phyloP scores from a whole-genome alignment of 768 basidiomycete species.

The Suillus luteus region DNA sequence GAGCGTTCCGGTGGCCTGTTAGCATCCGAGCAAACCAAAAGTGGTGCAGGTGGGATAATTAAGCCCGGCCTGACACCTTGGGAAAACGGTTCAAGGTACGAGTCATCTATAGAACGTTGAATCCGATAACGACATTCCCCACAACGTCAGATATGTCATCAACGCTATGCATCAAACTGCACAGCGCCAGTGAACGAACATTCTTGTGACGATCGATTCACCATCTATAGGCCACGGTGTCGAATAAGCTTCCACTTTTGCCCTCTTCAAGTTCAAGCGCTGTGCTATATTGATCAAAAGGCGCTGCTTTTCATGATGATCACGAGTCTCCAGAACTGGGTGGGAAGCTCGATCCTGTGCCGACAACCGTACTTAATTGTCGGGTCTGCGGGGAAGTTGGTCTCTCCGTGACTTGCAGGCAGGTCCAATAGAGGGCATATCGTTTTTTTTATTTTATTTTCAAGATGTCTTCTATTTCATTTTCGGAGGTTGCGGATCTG shows the following conservation, averaged over 20 bases:
- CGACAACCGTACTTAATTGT: neutral
- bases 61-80: neutral
- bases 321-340: neutral
- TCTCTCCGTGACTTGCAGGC: neutral
- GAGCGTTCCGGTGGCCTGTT: neutral
- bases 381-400: neutral
- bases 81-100: neutral
- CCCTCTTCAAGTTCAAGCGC: neutral
- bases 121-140: neutral
- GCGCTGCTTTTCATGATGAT: neutral
- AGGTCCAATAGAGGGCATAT: neutral
- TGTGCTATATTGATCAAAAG: neutral
- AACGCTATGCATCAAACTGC: neutral
- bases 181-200: neutral
- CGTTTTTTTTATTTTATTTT: neutral
- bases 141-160: neutral
- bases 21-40: neutral
- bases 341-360: neutral
- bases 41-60: neutral
- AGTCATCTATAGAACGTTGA: neutral
- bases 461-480: slow-evolving; percentile 5
- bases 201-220: neutral
- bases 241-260: neutral
- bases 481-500: slow-evolving; percentile 14
- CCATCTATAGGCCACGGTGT: neutral